Conservation (phyloP, 2,329 filamentous ascomycete species). For the Fusarium scirpi region DNA sequence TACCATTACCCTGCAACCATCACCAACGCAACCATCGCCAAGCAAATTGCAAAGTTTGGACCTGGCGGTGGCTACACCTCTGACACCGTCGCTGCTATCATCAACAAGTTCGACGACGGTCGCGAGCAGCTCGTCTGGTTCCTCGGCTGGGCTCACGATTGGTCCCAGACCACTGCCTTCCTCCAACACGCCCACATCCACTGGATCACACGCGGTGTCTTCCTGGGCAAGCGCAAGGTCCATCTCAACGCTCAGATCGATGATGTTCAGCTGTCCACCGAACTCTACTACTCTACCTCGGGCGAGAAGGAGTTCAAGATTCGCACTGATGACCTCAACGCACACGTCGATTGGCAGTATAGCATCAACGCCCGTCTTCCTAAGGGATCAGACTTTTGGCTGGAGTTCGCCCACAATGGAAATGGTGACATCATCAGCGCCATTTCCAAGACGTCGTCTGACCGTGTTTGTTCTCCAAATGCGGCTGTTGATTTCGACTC, state of each 20-base stretch:
- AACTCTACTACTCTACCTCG: constrained; percentile 21
- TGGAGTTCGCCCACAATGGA: constrained; percentile 35
- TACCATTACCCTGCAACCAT: constrained; percentile 33
- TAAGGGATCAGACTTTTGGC: constrained; percentile 25
- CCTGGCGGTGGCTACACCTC: constrained; percentile 10
- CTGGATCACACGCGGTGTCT: constrained; percentile 38
- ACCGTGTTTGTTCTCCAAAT: not conserved
- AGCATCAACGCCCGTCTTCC: constrained; percentile 30
- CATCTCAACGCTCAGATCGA: constrained; percentile 31
- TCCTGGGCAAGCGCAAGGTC: constrained; percentile 37
- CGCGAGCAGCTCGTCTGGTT: constrained; percentile 40
- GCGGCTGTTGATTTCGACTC: constrained; percentile 21
- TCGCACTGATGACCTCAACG: constrained; percentile 22
- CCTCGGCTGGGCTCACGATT: constrained; percentile 31
- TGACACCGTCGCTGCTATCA: constrained; percentile 33
- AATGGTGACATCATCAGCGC: constrained; percentile 34
- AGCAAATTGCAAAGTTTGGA: constrained; percentile 33
- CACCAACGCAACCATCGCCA: constrained; percentile 15
- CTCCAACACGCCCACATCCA: constrained; percentile 36
- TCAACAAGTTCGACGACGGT: constrained; percentile 28
- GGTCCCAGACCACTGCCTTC: constrained; percentile 33
- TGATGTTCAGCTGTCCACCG: constrained; percentile 31
- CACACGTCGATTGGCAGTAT: constrained; percentile 32
- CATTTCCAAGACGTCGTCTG: not conserved
- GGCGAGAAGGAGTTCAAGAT: constrained; percentile 32